Conservation (phyloP, 352 stramenopile species). For the Phytophthora lateralis region DNA sequence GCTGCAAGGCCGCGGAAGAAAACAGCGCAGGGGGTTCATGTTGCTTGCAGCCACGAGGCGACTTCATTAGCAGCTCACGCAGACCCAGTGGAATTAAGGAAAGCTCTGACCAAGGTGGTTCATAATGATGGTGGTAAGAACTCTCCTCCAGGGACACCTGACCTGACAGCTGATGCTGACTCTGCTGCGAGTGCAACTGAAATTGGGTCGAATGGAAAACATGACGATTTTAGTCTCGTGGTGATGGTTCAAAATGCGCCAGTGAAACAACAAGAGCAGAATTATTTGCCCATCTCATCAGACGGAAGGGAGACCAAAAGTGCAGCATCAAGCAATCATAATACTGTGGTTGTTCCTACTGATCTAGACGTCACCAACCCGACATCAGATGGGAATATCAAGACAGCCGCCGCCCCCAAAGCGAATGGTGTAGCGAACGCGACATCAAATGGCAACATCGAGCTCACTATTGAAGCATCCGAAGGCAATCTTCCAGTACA, state of each 20-base stretch:
- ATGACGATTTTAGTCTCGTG: neutral
- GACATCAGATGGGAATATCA: neutral
- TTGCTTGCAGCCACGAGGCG: neutral
- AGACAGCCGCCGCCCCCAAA: neutral
- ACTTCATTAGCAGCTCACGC: conserved; percentile 1
- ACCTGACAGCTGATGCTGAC: neutral
- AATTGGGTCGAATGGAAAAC: neutral
- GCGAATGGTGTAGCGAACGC: conserved; percentile 1
- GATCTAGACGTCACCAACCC: neutral
- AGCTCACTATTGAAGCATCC: neutral
- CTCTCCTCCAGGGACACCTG: neutral
- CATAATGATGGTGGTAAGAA: neutral
- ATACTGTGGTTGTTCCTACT: too few species aligned
- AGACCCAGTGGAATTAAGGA: neutral
- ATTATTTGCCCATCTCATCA: neutral
- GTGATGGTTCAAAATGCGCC: conserved; percentile 8
- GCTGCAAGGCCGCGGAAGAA: conserved; percentile 19
- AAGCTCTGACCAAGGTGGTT: neutral
- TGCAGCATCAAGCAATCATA: neutral
- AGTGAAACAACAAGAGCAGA: neutral
- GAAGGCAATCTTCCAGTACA: neutral
- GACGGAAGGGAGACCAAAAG: conserved; percentile 4
- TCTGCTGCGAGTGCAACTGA: conserved; percentile 1
- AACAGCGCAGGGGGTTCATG: neutral
- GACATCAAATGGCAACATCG: neutral